phyloP scores from a whole-genome alignment of 2,329 filamentous ascomycete genomes.

The Phyllosticta citribraziliensis region DNA sequence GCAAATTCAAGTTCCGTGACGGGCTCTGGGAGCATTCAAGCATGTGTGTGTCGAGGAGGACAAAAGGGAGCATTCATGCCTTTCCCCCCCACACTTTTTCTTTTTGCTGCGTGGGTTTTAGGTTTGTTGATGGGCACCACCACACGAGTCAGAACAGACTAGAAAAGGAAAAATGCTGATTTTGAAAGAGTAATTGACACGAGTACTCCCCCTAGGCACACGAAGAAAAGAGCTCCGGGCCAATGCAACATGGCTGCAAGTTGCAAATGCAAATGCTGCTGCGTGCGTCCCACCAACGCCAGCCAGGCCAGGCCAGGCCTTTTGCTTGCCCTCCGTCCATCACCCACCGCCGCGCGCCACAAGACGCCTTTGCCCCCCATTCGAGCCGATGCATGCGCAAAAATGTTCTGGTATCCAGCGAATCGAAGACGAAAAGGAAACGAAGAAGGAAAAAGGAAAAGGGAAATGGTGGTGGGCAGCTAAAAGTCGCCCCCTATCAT shows the following conservation, averaged over 20 bases:
- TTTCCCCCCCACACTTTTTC: no score
- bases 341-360: background rate
- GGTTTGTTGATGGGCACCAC: no score
- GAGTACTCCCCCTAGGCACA: no score
- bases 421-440: background rate
- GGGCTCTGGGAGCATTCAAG: no score
- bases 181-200: no score
- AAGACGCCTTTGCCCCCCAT: background rate
- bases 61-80: no score
- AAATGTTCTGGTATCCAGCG: slow-evolving; percentile 7
- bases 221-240: background rate
- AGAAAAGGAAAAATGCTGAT: no score
- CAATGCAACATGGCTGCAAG: background rate
- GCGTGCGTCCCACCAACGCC: slow-evolving; percentile 5
- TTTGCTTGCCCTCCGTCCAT: background rate
- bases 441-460: background rate
- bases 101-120: no score
- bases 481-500: slow-evolving; percentile 14
- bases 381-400: background rate
- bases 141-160: no score
- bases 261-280: background rate
- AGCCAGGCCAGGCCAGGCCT: background rate
- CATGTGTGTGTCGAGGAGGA: no score
- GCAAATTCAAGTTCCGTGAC: no score
- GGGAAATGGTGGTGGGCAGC: background rate